phyloP scores from a whole-genome alignment of 768 basidiomycete species.

The Lentinula detonsa region DNA sequence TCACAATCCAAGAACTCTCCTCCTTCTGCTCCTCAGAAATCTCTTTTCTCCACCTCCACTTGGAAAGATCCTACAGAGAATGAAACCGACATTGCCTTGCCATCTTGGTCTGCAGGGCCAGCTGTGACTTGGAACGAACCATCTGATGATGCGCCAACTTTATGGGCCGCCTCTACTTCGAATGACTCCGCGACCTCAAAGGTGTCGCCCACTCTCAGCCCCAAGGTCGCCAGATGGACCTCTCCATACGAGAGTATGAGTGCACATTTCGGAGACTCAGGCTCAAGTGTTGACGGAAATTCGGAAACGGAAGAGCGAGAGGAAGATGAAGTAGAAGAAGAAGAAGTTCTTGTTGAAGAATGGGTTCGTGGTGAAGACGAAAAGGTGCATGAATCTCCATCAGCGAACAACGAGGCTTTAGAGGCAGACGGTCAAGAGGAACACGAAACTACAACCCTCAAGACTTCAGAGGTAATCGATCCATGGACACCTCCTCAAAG shows the following conservation, averaged over 20 bases:
- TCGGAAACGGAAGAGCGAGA: slow-evolving; percentile 1
- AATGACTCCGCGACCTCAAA: neutral
- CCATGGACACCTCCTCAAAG: slow-evolving; percentile 10
- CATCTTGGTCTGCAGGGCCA: slow-evolving; percentile 49
- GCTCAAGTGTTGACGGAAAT: neutral
- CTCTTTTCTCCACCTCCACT: slow-evolving; percentile 8
- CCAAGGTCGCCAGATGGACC: neutral
- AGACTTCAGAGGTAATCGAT: neutral
- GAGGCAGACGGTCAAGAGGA: neutral
- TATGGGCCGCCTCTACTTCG: slow-evolving; percentile 28
- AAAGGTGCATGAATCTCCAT: too few species aligned
- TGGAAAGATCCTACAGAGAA: slow-evolving; percentile 23
- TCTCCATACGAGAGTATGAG: slow-evolving; percentile 13
- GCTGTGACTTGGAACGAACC: slow-evolving; percentile 43
- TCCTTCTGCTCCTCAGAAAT: slow-evolving; percentile 7
- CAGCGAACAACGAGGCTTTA: neutral
- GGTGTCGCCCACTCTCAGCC: neutral
- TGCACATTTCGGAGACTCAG: slow-evolving; percentile 1
- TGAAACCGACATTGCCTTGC: slow-evolving; percentile 51
- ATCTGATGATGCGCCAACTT: slow-evolving; percentile 27
- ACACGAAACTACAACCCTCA: neutral
- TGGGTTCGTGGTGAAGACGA: too few species aligned
- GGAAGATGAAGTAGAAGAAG: neutral
- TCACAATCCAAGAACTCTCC: slow-evolving; percentile 17
- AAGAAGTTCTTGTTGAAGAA: neutral